These are phyloP conservation scores for Sclerotinia nivalis DNA, from an alignment of 2,329 filamentous ascomycete species.

Conservation along the genomic window DNA sequence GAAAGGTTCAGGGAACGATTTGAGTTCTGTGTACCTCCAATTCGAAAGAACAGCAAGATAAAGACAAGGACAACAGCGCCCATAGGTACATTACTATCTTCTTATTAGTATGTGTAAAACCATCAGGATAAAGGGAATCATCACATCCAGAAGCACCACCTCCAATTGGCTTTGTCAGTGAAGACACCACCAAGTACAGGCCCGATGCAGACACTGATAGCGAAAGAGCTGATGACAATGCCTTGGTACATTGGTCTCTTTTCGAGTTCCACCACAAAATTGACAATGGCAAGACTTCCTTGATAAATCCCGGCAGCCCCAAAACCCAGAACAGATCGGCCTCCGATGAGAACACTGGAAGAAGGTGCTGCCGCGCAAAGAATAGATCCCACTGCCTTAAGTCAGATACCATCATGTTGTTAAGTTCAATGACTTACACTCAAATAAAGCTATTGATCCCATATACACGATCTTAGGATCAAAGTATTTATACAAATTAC, in stretches of 20 bases:
- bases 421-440: neutral
- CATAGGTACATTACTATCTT: constrained; percentile 35
- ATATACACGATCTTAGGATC: constrained; percentile 19
- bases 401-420: neutral
- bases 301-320: constrained; percentile 51
- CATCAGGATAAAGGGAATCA: constrained; percentile 23
- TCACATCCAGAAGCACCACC: constrained; percentile 43
- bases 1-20: constrained; percentile 30
- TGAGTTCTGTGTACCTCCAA: constrained; percentile 44
- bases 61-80: constrained; percentile 43
- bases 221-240: constrained; percentile 25
- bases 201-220: constrained; percentile 42
- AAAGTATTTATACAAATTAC: constrained; percentile 33
- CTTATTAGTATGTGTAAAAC: neutral
- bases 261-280: constrained; percentile 44
- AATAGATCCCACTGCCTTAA: constrained; percentile 45
- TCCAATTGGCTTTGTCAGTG: constrained; percentile 50
- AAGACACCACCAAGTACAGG: constrained; percentile 63
- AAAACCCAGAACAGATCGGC: constrained; percentile 51
- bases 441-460: constrained; percentile 23
- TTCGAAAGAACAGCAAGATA: constrained; percentile 45
- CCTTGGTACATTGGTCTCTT: constrained; percentile 19
- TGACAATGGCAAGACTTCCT: constrained; percentile 52
- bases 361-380: constrained; percentile 48
- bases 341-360: constrained; percentile 49